phyloP scores from a whole-genome alignment of 768 basidiomycete species.

The Pleurotus ostreatus region DNA sequence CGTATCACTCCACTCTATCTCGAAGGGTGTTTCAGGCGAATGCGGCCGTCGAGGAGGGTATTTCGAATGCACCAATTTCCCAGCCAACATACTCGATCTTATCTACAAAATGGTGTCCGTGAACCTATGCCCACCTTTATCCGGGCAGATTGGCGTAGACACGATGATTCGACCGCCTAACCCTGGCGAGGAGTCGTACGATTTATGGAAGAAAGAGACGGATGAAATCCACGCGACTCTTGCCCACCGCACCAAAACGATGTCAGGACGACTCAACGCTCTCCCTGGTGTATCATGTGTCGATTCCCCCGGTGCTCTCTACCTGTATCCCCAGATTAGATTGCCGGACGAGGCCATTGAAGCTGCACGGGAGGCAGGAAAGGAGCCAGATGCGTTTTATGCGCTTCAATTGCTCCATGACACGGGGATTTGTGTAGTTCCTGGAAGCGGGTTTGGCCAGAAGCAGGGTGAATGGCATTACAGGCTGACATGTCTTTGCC shows the following conservation, averaged over 20 bases:
- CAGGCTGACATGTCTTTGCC: conserved; percentile 90
- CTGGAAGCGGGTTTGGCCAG: conserved; percentile 94
- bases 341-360: conserved; percentile 70
- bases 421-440: conserved; percentile 92
- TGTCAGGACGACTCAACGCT: conserved; percentile 76
- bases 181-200: conserved; percentile 69
- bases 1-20: conserved; percentile 96
- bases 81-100: conserved; percentile 71
- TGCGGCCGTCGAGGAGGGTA: conserved; percentile 98
- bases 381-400: conserved; percentile 88
- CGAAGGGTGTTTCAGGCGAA: conserved; percentile 94
- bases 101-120: conserved; percentile 98
- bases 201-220: conserved; percentile 81
- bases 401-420: conserved; percentile 77
- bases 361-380: conserved; percentile 67
- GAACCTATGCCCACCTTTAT: conserved; percentile 82
- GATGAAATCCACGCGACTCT: conserved; percentile 74
- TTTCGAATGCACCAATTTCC: conserved; percentile 87
- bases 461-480: conserved; percentile 88
- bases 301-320: conserved; percentile 87
- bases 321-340: conserved; percentile 83
- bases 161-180: conserved; percentile 89
- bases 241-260: conserved; percentile 60
- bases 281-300: conserved; percentile 90
- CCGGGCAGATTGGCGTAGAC: conserved; percentile 93